Conservation (phyloP, 257 asterid species). For the Misopates orontium region DNA sequence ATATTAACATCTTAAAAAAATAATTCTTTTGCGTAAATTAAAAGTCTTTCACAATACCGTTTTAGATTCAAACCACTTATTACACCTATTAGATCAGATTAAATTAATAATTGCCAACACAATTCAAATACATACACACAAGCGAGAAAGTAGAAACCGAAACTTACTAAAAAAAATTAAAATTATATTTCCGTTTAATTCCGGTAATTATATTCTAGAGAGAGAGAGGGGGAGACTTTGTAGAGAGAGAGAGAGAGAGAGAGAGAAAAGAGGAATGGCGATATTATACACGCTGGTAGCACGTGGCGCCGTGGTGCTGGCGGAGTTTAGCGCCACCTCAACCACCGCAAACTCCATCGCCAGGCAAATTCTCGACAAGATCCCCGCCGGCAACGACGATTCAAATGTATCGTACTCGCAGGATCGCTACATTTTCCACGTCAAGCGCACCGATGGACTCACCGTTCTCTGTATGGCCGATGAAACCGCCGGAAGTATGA, state of each 20-base stretch:
- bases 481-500: conserved; percentile 89
- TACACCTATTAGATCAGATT: no score
- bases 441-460: conserved; percentile 98
- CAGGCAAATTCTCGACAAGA: conserved; percentile 85
- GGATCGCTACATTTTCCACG: conserved; percentile 97
- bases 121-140: no score
- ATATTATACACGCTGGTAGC: conserved; percentile 95
- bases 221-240: no score
- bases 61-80: no score
- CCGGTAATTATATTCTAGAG: no score
- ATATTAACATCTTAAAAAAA: no score
- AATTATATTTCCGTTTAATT: no score
- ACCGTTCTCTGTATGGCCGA: conserved; percentile 99
- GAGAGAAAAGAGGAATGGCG: conserved; percentile 48
- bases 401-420: conserved; percentile 88
- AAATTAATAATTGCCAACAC: no score
- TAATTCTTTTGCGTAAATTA: no score
- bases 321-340: conserved; percentile 76
- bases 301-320: conserved; percentile 91
- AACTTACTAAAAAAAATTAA: no score
- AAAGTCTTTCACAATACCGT: no score
- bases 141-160: no score
- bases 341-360: conserved; percentile 94
- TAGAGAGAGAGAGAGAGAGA: conserved; percentile 13
- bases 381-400: conserved; percentile 66